These are phyloP conservation scores for Trypanosoma mega DNA, from an alignment of 208 protist genomes.

Conservation along the genomic window DNA sequence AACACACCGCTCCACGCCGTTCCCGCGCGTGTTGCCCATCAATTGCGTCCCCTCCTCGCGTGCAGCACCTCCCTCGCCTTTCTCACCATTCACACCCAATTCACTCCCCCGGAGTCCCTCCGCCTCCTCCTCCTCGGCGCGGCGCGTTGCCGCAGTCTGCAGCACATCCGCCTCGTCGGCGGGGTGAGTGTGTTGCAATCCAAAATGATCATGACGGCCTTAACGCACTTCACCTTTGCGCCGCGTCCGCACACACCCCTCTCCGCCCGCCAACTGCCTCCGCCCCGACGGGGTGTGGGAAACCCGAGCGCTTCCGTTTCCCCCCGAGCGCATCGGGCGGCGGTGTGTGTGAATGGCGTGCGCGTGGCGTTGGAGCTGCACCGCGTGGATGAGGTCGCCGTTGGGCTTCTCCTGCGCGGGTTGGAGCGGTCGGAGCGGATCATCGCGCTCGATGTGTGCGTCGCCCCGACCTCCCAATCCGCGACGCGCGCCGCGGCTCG, in stretches of 20 bases:
- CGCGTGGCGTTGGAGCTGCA: conserved; percentile 26
- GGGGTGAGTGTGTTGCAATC: conserved; percentile 50
- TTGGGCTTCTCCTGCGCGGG: conserved; percentile 25
- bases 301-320: too few species aligned
- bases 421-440: conserved; percentile 29
- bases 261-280: too few species aligned
- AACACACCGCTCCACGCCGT: conserved; percentile 50
- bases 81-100: conserved; percentile 49
- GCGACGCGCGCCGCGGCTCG: conserved; percentile 8
- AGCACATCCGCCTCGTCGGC: conserved; percentile 40
- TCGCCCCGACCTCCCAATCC: conserved; percentile 19
- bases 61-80: conserved; percentile 36
- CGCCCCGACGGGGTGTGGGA: too few species aligned
- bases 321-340: neutral
- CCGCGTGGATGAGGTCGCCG: conserved; percentile 31
- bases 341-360: conserved; percentile 11
- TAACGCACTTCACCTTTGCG: conserved; percentile 35
- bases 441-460: conserved; percentile 17
- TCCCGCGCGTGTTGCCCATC: conserved; percentile 35
- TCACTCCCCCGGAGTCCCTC: conserved; percentile 44
- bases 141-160: conserved; percentile 35
- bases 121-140: conserved; percentile 46
- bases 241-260: too few species aligned
- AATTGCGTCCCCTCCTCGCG: conserved; percentile 39
- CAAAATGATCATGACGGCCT: conserved; percentile 47